Percentiles rank a stretch among this genome's conserved stretches.
These are phyloP conservation scores for Botryobasidium botryosum DNA, from an alignment of 768 basidiomycete species.

Conservation along the genomic window DNA sequence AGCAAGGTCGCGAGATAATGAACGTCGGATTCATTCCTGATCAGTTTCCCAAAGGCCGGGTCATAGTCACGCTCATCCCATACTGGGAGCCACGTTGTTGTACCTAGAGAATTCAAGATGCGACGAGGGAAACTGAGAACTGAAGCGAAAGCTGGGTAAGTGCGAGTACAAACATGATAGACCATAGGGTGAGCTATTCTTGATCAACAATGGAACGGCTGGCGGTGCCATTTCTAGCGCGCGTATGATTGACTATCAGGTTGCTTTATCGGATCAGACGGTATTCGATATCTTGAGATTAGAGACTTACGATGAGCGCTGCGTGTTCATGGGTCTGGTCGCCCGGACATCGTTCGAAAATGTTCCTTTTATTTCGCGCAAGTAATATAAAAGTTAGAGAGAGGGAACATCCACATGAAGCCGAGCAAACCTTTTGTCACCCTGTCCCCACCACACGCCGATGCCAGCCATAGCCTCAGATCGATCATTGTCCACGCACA, in stretches of 20 bases:
- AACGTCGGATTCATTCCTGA: conserved; percentile 61
- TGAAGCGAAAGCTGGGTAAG: not conserved
- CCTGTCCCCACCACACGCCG: conserved; percentile 75
- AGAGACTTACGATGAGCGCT: conserved; percentile 53
- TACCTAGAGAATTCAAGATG: conserved; percentile 28
- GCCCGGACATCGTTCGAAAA: conserved; percentile 45
- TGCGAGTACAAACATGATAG: conserved; percentile 41
- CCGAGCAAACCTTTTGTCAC: conserved; percentile 38
- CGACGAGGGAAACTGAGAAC: not conserved
- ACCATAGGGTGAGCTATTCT: conserved; percentile 72
- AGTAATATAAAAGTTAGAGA: conserved; percentile 2
- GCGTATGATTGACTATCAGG: conserved; percentile 62
- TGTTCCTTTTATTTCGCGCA: too few species aligned
- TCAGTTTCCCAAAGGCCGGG: conserved; percentile 31
- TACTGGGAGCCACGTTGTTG: conserved; percentile 43
- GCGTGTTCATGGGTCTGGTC: conserved; percentile 76
- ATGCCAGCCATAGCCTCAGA: conserved; percentile 51
- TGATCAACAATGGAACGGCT: conserved; percentile 45
- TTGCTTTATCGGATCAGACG: not conserved
- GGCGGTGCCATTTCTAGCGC: conserved; percentile 54
- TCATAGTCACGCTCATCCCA: conserved; percentile 42
- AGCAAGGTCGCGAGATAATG: conserved; percentile 50
- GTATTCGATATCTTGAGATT: not conserved
- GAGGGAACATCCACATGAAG: not conserved
- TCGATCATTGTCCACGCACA: conserved; percentile 69